Evolutionary conservation across 2,329 filamentous ascomycete genomes (phyloP).

Genomic region (Dothidotthia symphoricarpi): DNA sequence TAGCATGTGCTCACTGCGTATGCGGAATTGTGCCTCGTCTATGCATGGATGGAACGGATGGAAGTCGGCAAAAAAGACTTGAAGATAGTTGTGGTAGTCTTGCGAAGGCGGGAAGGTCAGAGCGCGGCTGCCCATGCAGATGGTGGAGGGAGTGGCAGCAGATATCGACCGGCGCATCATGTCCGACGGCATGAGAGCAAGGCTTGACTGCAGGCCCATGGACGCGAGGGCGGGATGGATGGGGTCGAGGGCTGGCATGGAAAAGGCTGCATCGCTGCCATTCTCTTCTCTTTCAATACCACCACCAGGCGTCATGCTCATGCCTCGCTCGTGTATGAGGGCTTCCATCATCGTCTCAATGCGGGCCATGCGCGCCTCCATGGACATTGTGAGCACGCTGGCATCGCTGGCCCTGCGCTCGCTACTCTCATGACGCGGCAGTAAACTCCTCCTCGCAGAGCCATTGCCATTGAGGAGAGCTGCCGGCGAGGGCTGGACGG

Average conservation of each 20-base stretch:
- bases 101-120: constrained; percentile 22
- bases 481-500: constrained; percentile 15
- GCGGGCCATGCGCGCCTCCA: constrained; percentile 38
- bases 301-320: constrained; percentile 22
- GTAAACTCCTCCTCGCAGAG: constrained; percentile 14
- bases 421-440: constrained; percentile 20
- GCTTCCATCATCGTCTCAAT: constrained; percentile 39
- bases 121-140: constrained; percentile 19
- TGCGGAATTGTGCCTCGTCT: constrained; percentile 29
- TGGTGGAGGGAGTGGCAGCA: constrained; percentile 1
- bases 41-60: constrained; percentile 30
- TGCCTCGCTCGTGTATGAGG: constrained; percentile 31
- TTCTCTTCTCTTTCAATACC: constrained; percentile 30
- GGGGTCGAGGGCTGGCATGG: constrained; percentile 22
- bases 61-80: constrained; percentile 30
- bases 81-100: constrained; percentile 26
- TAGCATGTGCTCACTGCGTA: constrained; percentile 24
- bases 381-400: constrained; percentile 24
- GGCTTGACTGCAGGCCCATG: constrained; percentile 13
- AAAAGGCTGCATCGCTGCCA: constrained; percentile 17
- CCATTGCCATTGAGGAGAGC: constrained; percentile 14
- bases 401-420: constrained; percentile 31
- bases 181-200: constrained; percentile 13
- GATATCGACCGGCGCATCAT: constrained; percentile 4
- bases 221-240: constrained; percentile 23